Evolutionary conservation across 768 basidiomycete genomes (phyloP), one percentile per base, ranked within the genome.

Genomic region (Pulveroboletus sp.): DNA sequence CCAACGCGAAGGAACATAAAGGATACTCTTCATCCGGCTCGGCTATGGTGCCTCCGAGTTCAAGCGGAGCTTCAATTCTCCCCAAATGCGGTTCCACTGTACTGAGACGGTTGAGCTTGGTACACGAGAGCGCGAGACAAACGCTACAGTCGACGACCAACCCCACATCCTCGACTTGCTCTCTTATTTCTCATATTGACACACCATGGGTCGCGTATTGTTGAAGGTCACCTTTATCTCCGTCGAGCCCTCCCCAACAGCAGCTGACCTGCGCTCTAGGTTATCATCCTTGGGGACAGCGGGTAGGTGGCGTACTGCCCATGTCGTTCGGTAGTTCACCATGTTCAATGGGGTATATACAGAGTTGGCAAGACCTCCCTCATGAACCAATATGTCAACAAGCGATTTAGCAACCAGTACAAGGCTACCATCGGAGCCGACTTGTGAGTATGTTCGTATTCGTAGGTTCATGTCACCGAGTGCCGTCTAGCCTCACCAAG

Each of bases 301-400:
- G 90, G 90, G 90, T 92, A 65, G 55, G 89, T 57, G 37, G 40
- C 41, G 13, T 14, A 24, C 46, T 28, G 43, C 32, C 28, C 45
- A 21, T 26, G 33, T 28, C 36, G 39, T 35, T 46, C 59, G 35
- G 38, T 49, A 47, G 38, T 55, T 54, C 50, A 55, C 28, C 15
- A 39, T 42, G 28, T 24, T 30, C 43, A 15, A 39, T 35, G 49
- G 26, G 52, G 50, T 4, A 44, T 35, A 30, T 46, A 15, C 62
- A 94, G 94, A 50, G 95, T 97, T 69, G 95, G 94, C 38, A 98
- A 98, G 86, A 98, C 96, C 37, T 98, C 95, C 27, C 86, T 99
- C 62, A 99, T 99, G 96, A 97, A 97, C 76, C 96, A 99, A 74
- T 98, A 96, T 76, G 96, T 99, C 57, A 98, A 97, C 82, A 98